Evolutionary conservation across 1,284 basidiomycete species (phyloP).

Genomic region (Malassezia vespertilionis): DNA sequence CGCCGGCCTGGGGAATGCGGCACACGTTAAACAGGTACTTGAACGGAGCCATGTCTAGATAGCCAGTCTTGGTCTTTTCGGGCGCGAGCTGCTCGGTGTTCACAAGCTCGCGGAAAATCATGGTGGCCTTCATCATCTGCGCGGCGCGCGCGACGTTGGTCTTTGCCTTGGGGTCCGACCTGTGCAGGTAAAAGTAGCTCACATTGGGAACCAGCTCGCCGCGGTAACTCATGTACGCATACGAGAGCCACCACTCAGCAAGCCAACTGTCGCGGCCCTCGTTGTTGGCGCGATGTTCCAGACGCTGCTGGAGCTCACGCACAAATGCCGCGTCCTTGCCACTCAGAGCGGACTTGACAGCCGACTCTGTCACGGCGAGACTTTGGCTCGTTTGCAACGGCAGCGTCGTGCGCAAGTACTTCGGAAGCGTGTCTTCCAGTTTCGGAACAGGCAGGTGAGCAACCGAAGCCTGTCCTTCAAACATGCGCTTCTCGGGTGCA

Average conservation of each 20-base stretch:
- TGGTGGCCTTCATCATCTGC: slow-evolving; percentile 40
- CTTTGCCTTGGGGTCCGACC: slow-evolving; percentile 52
- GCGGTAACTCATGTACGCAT: slow-evolving; percentile 56
- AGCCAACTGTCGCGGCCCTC: slow-evolving; percentile 66
- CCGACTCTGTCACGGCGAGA: slow-evolving; percentile 28
- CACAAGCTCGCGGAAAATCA: slow-evolving; percentile 39
- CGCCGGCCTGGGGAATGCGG: slow-evolving; percentile 70
- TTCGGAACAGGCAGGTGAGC: slow-evolving; percentile 42
- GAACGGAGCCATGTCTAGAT: slow-evolving; percentile 90
- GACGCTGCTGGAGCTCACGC: slow-evolving; percentile 65
- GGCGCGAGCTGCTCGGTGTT: slow-evolving; percentile 64
- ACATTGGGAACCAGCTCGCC: slow-evolving; percentile 87
- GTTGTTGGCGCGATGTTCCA: slow-evolving; percentile 59
- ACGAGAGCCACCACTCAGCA: slow-evolving; percentile 94
- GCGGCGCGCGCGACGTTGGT: slow-evolving; percentile 35
- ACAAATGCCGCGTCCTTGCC: slow-evolving; percentile 65
- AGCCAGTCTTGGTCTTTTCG: slow-evolving; percentile 69
- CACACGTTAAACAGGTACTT: slow-evolving; percentile 92
- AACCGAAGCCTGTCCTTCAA: slow-evolving; percentile 36
- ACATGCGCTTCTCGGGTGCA: slow-evolving; percentile 32
- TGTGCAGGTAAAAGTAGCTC: slow-evolving; percentile 88
- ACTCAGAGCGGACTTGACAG: slow-evolving; percentile 53
- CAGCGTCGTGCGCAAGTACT: slow-evolving; percentile 38
- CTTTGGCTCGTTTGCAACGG: slow-evolving; percentile 30
- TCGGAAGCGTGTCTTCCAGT: slow-evolving; percentile 39